Evolutionary conservation across 2,329 filamentous ascomycete species (phyloP).

Genomic region (Nannizziopsis arthrosporioides): DNA sequence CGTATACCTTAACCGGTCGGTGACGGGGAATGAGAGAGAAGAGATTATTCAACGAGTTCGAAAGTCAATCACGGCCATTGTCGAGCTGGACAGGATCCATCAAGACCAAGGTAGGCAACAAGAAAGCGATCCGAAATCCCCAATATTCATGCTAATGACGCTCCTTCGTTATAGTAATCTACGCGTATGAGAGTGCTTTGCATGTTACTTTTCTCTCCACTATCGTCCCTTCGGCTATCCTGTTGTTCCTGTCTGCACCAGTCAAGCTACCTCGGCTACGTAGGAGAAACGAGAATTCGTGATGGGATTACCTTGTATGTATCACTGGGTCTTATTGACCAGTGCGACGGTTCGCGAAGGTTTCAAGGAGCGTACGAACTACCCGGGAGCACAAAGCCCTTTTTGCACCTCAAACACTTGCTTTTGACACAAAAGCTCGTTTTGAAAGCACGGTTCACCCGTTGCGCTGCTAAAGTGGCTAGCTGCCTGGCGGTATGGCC

Average conservation of each 20-base stretch:
- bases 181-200: constrained; percentile 28
- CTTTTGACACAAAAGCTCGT: neutral
- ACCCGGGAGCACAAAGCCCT: too few species aligned
- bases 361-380: too few species aligned
- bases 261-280: constrained; percentile 23
- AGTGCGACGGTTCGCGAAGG: too few species aligned
- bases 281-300: neutral
- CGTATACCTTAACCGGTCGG: constrained; percentile 46
- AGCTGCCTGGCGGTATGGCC: neutral
- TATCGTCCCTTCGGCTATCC: constrained; percentile 26
- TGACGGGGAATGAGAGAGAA: constrained; percentile 48
- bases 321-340: too few species aligned
- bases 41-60: constrained; percentile 41
- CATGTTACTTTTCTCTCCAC: constrained; percentile 30
- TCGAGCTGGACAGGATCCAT: constrained; percentile 35
- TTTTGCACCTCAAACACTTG: neutral
- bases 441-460: neutral
- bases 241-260: constrained; percentile 24
- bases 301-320: neutral
- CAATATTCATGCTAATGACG: constrained; percentile 11
- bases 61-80: constrained; percentile 40
- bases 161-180: constrained; percentile 22
- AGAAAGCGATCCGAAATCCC: neutral
- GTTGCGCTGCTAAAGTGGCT: neutral
- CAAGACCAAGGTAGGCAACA: constrained; percentile 35